phyloP scores from a whole-genome alignment of 305 asterid genomes.

The Rubia tinctorum region DNA sequence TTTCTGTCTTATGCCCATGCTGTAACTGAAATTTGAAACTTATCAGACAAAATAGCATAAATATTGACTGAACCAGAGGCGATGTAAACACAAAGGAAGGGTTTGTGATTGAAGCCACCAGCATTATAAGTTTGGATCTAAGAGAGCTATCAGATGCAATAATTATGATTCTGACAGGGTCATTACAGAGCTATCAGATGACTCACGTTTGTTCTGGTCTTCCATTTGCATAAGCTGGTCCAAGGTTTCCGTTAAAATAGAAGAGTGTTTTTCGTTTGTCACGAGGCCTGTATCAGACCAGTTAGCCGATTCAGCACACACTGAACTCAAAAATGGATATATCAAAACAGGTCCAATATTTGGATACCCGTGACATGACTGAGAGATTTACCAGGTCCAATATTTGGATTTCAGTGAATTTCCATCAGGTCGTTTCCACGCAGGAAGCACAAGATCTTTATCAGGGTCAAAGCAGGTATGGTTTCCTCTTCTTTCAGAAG shows the following conservation, averaged over 20 bases:
- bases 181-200: constrained; percentile 10
- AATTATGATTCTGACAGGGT: not conserved
- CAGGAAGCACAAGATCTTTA: constrained; percentile 95
- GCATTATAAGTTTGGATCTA: not conserved
- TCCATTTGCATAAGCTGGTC: constrained; percentile 84
- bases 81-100: not conserved
- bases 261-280: constrained; percentile 64
- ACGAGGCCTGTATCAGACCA: constrained; percentile 59
- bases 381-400: constrained; percentile 66
- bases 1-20: constrained; percentile 99
- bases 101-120: not conserved
- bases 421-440: constrained; percentile 88
- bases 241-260: constrained; percentile 95
- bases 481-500: constrained; percentile 80
- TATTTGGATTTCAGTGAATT: constrained; percentile 43
- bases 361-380: constrained; percentile 35
- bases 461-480: constrained; percentile 91
- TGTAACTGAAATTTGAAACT: constrained; percentile 57
- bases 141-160: not conserved
- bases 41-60: not conserved
- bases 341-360: constrained; percentile 45
- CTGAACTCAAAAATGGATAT: not conserved
- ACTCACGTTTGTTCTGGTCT: constrained; percentile 95
- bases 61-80: not conserved
- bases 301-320: constrained; percentile 6